Evolutionary conservation across 495 filamentous ascomycete species (phyloP), one percentile per base, ranked within the genome.

Genomic region (Usnea hakonensis): DNA sequence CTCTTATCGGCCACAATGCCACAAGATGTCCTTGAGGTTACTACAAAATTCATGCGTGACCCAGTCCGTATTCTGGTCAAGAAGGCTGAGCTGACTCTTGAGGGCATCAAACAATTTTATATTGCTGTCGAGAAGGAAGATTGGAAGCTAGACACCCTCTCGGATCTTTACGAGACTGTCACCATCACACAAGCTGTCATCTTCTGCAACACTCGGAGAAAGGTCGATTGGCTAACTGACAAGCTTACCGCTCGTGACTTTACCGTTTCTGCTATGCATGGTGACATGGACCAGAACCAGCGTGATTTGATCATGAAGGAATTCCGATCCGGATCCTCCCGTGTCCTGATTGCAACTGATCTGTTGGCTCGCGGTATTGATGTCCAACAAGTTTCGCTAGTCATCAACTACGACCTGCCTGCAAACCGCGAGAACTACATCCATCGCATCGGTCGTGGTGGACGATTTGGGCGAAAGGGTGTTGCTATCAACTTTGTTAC

Each of bases 401-500:
- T 98, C 79, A 98, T 98, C 85, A 98, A 98, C 84, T 98, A 98
- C 79, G 94, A 98, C 76, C 82, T 98, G 21, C 94, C 94, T 60
- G 89, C 90, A 76, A 98, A 98, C 82, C 90, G 94, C 73, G 94
- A 98, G 81, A 98, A 98, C 84, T 98, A 98, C 87, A 98, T 98
- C 78, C 94, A 98, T 80, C 87, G 94, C 70, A 98, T 98, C 73
- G 94, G 94, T 82, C 91, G 94, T 82, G 90, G 91, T 76, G 94
- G 94, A 77, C 90, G 94, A 83, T 98, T 98, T 80, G 94, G 94
- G 75, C 90, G 94, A 74, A 98, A 98, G 85, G 94, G 94, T 87
- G 94, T 98, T 76, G 95, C 94, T 68, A 98, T 98, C 83, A 98
- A 98, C 87, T 98, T 98, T 77, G 94, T 98, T 74, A 98, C 95